Evolutionary conservation across 768 basidiomycete genomes (phyloP).

Genomic region (Lepiota brunneoincarnata): DNA sequence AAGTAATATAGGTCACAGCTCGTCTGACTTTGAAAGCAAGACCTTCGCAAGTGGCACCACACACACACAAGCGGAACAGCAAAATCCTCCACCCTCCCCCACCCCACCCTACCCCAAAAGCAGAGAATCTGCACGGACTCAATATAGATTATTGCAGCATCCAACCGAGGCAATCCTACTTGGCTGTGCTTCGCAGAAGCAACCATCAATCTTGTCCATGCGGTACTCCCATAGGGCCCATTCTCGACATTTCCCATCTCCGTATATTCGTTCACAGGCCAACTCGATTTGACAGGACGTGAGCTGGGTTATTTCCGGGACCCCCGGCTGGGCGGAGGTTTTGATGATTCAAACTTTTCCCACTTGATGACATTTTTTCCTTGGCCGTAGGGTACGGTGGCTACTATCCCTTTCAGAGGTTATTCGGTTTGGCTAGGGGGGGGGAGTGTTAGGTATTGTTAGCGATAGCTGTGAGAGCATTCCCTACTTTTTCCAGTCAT

Average conservation of each 20-base stretch:
- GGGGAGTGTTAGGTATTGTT: too few relatives aligned
- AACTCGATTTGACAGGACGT: neutral
- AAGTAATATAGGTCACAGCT: too few relatives aligned
- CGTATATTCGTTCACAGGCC: constrained; percentile 4
- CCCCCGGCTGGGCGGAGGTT: neutral
- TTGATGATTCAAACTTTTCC: neutral
- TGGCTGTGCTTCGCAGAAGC: constrained; percentile 3
- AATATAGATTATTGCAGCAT: neutral
- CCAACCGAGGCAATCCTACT: neutral
- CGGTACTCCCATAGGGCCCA: neutral
- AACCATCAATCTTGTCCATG: constrained; percentile 6
- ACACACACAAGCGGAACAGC: neutral
- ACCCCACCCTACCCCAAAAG: neutral
- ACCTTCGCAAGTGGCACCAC: neutral
- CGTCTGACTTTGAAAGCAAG: too few relatives aligned
- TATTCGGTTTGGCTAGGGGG: too few relatives aligned
- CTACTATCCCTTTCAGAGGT: too few relatives aligned
- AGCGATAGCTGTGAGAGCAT: too few relatives aligned
- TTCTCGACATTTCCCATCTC: neutral
- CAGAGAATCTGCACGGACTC: neutral
- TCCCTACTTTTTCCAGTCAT: too few relatives aligned
- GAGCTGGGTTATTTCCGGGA: constrained; percentile 3
- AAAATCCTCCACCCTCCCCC: neutral
- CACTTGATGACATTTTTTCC: too few relatives aligned
- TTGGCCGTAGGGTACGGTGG: too few relatives aligned